These are phyloP conservation scores for Zizania palustris DNA, from an alignment of 202 grass and related monocot species.

Conservation along the genomic window DNA sequence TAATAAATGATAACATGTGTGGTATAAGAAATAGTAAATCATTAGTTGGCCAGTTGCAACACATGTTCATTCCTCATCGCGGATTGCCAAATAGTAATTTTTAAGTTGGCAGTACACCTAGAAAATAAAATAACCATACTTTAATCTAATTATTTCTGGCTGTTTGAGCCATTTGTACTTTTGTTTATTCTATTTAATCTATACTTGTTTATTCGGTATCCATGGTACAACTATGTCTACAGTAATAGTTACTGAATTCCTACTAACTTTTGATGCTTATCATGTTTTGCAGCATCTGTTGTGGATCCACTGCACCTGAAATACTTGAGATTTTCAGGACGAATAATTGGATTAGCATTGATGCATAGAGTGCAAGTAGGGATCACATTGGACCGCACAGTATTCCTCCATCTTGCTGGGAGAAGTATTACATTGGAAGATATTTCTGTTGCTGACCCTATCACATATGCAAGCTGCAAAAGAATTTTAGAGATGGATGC, in stretches of 20 bases:
- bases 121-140: slow-evolving; percentile 22
- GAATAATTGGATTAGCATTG: slow-evolving; percentile 89
- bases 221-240: slow-evolving; percentile 6
- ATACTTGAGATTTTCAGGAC: slow-evolving; percentile 84
- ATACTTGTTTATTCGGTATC: slow-evolving; percentile 24
- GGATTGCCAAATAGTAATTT: not conserved
- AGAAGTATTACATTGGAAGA: slow-evolving; percentile 86
- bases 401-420: slow-evolving; percentile 88
- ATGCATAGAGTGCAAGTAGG: slow-evolving; percentile 99
- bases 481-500: slow-evolving; percentile 88
- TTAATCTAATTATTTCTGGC: slow-evolving; percentile 22
- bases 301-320: slow-evolving; percentile 94
- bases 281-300: slow-evolving; percentile 74
- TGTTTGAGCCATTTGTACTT: slow-evolving; percentile 5
- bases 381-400: slow-evolving; percentile 75
- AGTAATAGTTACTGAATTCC: slow-evolving; percentile 29
- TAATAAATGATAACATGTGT: not conserved
- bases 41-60: not conserved
- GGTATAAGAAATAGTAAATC: not conserved
- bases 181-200: no score
- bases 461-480: slow-evolving; percentile 82
- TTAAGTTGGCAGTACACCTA: not conserved
- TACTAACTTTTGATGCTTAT: slow-evolving; percentile 44
- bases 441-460: slow-evolving; percentile 79
- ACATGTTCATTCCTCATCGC: not conserved